phyloP scores from a whole-genome alignment of 169 alveolate species.

The Eimeria mitis region DNA sequence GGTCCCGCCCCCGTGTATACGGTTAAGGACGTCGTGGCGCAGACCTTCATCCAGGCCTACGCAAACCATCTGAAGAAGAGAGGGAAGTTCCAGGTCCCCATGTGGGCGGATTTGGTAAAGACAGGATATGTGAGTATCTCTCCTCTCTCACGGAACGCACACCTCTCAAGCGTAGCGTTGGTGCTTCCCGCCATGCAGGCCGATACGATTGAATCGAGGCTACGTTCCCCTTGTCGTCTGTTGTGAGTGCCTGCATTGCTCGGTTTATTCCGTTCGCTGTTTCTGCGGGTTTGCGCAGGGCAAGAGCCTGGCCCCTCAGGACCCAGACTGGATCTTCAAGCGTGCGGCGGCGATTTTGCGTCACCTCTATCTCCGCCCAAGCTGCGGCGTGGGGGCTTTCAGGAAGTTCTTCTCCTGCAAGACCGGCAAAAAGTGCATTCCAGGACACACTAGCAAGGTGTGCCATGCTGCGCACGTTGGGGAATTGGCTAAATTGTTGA shows the following conservation, averaged over 20 bases:
- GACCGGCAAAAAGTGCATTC: conserved; percentile 95
- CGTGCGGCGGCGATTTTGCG: conserved; percentile 98
- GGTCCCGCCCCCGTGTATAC: conserved; percentile 83
- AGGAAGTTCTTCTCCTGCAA: conserved; percentile 96
- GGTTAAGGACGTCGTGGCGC: conserved; percentile 98
- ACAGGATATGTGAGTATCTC: conserved; percentile 91
- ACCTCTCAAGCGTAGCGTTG: background rate
- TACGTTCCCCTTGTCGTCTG: background rate
- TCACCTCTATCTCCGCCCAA: conserved; percentile 96
- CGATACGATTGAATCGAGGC: background rate
- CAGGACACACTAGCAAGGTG: conserved; percentile 91
- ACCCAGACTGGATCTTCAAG: conserved; percentile 98
- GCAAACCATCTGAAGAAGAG: conserved; percentile 97
- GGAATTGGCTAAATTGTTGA: background rate
- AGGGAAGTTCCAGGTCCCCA: conserved; percentile 97
- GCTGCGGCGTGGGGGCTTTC: conserved; percentile 96
- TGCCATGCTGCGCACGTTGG: background rate
- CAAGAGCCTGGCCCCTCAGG: conserved; percentile 97
- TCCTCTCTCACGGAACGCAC: background rate
- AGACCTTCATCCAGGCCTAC: conserved; percentile 95
- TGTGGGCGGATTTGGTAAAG: conserved; percentile 97
- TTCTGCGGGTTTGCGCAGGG: conserved; percentile 73
- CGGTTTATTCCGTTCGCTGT: background rate
- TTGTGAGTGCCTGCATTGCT: background rate
- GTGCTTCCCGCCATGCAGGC: background rate